Evolutionary conservation across 1,139 yeast genomes (phyloP), one percentile per base, ranked within the genome.

Genomic region (Yarrowia galli): DNA sequence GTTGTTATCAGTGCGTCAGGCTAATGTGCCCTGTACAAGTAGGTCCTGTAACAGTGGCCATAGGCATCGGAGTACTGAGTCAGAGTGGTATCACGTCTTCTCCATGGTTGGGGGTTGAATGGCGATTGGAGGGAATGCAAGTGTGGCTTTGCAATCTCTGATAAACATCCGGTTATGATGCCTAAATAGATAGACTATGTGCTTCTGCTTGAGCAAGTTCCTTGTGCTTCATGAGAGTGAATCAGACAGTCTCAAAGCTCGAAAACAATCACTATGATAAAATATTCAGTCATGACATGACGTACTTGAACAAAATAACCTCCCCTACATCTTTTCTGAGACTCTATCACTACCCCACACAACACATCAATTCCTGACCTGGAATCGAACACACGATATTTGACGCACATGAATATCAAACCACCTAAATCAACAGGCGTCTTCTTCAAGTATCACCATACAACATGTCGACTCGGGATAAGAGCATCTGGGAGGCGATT

Each of bases 401-500:
- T 8, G 13, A 48, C 16, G 8, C 22, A n/a, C 38, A 28, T 48
- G 53, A 36, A 48, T n/a, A n/a, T 48, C 36, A 28, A 48, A 48
- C 53, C 42, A 35, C 60, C 45, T 18, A 15, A 22, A 22, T 36
- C 28, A 5, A 36, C 43, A 51, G 23, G 42, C 58, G 35, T 22
- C 60, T 36, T 53, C 16, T 36, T 10, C 16, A 2, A 9, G 16
- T 5, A 2, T 6, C 18, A 18, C 60, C 45, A 38, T 38, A 16
- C 46, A 54, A 22, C 35, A 54, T 54, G 61, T 40, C 46, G n/a
- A 40, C 61, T 38, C 64, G 64, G 18, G 67, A 65, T 22, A 76
- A 70, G 72, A 71, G 67, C 73, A 71, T 79, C 48, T 74, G 78
- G 73, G 76, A 73, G 15, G 85, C 88, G 16, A 82, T 89, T 53